phyloP scores from a whole-genome alignment of 2,329 filamentous ascomycete genomes.

The Paracorniculantispora psalliotae region DNA sequence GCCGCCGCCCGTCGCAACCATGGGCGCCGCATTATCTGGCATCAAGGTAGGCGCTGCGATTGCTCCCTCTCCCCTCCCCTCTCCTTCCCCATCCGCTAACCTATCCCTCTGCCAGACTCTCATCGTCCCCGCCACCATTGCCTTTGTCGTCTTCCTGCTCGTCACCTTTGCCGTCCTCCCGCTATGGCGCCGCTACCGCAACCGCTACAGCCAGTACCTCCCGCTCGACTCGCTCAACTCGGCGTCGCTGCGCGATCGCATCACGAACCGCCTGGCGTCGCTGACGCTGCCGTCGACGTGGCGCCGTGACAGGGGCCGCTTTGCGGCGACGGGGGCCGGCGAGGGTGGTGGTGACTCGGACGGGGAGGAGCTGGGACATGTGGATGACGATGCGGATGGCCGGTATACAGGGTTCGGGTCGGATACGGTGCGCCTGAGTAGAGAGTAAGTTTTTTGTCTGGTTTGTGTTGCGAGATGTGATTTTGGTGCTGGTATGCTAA shows the following conservation, averaged over 20 bases:
- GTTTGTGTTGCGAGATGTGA: background rate
- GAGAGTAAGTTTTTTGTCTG: slow-evolving; percentile 51
- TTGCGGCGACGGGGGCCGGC: slow-evolving; percentile 34
- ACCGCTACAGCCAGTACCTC: slow-evolving; percentile 69
- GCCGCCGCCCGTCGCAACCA: slow-evolving; percentile 17
- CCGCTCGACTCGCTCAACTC: slow-evolving; percentile 58
- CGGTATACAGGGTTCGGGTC: slow-evolving; percentile 33
- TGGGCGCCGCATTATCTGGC: slow-evolving; percentile 30
- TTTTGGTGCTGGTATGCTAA: background rate
- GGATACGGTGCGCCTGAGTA: slow-evolving; percentile 59
- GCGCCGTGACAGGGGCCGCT: slow-evolving; percentile 40
- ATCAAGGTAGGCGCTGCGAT: slow-evolving; percentile 31
- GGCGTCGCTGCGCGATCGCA: slow-evolving; percentile 50
- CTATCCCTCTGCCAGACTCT: slow-evolving; percentile 49
- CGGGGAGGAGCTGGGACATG: slow-evolving; percentile 39
- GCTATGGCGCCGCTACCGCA: slow-evolving; percentile 63
- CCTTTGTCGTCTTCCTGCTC: slow-evolving; percentile 62
- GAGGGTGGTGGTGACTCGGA: slow-evolving; percentile 53
- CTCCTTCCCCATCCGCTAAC: background rate
- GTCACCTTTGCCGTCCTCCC: slow-evolving; percentile 62
- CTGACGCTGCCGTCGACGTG: slow-evolving; percentile 40
- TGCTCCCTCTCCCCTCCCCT: background rate
- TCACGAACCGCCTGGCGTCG: slow-evolving; percentile 29
- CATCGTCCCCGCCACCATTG: slow-evolving; percentile 65
- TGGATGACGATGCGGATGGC: slow-evolving; percentile 27